phyloP scores from a whole-genome alignment of 495 filamentous ascomycete species.

The Penicillium waksmanii region DNA sequence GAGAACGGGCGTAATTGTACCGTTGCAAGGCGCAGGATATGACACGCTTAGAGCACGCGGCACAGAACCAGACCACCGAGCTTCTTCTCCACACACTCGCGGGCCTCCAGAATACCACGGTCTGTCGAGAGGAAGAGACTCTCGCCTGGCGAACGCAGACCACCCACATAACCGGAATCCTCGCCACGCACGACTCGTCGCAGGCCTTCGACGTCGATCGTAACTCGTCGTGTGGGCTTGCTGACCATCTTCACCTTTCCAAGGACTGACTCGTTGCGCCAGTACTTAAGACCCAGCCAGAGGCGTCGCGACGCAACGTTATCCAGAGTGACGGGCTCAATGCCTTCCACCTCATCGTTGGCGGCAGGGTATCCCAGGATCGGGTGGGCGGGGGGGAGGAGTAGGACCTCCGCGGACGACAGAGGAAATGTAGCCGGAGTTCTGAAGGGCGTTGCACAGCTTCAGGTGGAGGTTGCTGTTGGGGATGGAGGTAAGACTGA shows the following conservation, averaged over 20 bases:
- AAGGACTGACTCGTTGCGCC: slow-evolving; percentile 83
- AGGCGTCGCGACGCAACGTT: slow-evolving; percentile 79
- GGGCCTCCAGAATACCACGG: slow-evolving; percentile 77
- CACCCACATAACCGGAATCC: slow-evolving; percentile 64
- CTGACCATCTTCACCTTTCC: slow-evolving; percentile 68
- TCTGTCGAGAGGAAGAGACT: slow-evolving; percentile 79
- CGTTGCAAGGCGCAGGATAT: slow-evolving; percentile 2
- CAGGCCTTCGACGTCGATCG: slow-evolving; percentile 62
- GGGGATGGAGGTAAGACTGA: slow-evolving; percentile 86
- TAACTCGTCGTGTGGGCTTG: slow-evolving; percentile 76
- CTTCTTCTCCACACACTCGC: slow-evolving; percentile 85
- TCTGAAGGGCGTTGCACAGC: slow-evolving; percentile 77
- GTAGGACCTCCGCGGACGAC: slow-evolving; percentile 76
- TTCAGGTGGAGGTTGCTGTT: slow-evolving; percentile 78
- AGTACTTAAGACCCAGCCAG: slow-evolving; percentile 96
- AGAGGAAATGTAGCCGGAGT: slow-evolving; percentile 77
- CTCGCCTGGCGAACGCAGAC: slow-evolving; percentile 80
- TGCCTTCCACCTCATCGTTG: slow-evolving; percentile 35
- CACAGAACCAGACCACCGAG: slow-evolving; percentile 84
- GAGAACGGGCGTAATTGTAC: not conserved
- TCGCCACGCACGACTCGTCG: slow-evolving; percentile 67
- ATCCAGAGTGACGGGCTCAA: slow-evolving; percentile 69
- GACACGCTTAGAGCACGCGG: slow-evolving; percentile 54
- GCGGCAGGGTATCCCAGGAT: slow-evolving; percentile 49
- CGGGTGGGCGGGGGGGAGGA: slow-evolving; percentile 63